phyloP scores from a whole-genome alignment of 345 rosid genomes.

The Camelina laxa region DNA sequence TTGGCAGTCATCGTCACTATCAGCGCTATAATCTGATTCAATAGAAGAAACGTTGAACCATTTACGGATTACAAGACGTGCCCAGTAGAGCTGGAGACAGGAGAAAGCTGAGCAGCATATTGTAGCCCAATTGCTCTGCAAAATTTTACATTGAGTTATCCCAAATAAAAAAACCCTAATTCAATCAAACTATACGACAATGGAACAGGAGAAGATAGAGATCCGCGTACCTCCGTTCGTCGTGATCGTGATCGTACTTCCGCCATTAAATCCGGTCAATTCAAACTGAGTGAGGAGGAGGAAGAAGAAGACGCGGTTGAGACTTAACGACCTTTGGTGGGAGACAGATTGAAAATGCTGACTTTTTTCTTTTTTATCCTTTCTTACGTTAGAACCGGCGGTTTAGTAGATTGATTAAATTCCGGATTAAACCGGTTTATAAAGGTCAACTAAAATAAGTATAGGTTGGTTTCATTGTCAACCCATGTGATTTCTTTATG shows the following conservation, averaged over 20 bases:
- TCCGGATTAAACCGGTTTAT: not conserved
- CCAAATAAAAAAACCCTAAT: not conserved
- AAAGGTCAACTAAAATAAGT: not conserved
- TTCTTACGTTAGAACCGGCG: not conserved
- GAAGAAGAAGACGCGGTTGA: constrained; percentile 23
- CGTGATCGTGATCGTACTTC: constrained; percentile 19
- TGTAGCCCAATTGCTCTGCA: constrained; percentile 81
- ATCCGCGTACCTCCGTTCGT: constrained; percentile 24
- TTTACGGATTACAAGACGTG: constrained; percentile 71
- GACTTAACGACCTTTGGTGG: constrained; percentile 35
- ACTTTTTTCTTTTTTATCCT: not conserved
- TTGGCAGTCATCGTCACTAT: constrained; percentile 6
- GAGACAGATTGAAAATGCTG: constrained; percentile 15
- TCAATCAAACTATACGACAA: not conserved
- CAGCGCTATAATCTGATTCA: constrained; percentile 81
- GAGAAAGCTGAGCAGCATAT: constrained; percentile 81
- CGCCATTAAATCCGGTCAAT: constrained; percentile 31
- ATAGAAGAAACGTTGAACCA: constrained; percentile 66
- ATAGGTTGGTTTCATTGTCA: too few species aligned
- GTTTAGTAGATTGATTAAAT: not conserved
- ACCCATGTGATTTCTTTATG: too few species aligned
- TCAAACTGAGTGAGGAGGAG: not conserved
- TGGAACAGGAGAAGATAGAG: not conserved
- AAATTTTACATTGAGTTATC: not conserved
- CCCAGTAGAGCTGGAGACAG: constrained; percentile 84